Conservation (phyloP, 768 basidiomycete species). For the Gymnopilus junonius region DNA sequence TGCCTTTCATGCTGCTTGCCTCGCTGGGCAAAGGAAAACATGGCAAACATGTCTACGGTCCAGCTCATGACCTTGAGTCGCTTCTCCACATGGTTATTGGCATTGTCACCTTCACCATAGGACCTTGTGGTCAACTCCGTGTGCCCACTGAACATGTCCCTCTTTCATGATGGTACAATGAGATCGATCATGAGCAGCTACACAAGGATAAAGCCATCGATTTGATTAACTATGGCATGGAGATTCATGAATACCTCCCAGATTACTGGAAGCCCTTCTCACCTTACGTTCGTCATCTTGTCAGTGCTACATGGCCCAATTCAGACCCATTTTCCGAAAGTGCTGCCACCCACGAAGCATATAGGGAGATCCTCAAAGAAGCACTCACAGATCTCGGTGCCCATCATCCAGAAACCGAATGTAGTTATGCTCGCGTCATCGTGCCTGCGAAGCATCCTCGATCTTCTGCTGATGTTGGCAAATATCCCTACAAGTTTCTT, state of each 20-base stretch:
- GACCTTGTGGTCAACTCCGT: constrained; percentile 8
- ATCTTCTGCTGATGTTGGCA: too few species aligned
- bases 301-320: constrained; percentile 2
- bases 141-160: constrained; percentile 10
- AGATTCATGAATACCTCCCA: not conserved
- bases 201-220: not conserved
- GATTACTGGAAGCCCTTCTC: constrained; percentile 2
- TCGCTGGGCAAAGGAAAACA: constrained; percentile 7
- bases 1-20: constrained; percentile 15
- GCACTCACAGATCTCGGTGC: constrained; percentile 2
- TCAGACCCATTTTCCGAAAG: constrained; percentile 1
- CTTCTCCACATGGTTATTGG: constrained; percentile 9
- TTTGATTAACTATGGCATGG: not conserved
- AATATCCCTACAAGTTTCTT: too few species aligned
- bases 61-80: constrained; percentile 15
- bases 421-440: not conserved
- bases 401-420: constrained; percentile 4
- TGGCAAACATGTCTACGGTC: constrained; percentile 10
- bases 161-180: constrained; percentile 15
- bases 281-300: constrained; percentile 7
- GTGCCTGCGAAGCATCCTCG: constrained; percentile 6
- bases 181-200: not conserved
- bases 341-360: constrained; percentile 6
- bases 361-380: constrained; percentile 11
- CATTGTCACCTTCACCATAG: constrained; percentile 11